Evolutionary conservation across 352 stramenopile genomes (phyloP).

Genomic region (Globisporangium paroecandrum): DNA sequence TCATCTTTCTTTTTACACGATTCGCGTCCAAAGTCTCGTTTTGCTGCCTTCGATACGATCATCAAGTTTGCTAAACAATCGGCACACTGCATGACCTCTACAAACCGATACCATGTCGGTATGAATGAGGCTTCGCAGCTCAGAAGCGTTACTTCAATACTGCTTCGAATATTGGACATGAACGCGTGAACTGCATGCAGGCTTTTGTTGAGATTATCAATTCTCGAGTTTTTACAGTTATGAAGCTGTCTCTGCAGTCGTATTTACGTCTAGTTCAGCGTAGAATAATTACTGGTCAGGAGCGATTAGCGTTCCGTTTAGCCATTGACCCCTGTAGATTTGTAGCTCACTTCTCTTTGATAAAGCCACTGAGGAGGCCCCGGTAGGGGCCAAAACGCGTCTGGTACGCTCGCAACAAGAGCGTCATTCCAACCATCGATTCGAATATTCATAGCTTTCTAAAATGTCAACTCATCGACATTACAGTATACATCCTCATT

Average conservation of each 20-base stretch:
- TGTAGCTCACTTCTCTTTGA: neutral
- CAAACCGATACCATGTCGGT: neutral
- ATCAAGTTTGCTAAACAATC: neutral
- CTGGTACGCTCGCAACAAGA: neutral
- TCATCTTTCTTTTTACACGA: neutral
- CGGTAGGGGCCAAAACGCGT: neutral
- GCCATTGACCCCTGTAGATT: neutral
- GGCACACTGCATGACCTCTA: neutral
- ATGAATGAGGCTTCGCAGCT: neutral
- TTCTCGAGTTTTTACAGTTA: too few species aligned
- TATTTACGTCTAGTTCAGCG: too few species aligned
- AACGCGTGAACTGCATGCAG: neutral
- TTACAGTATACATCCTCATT: neutral
- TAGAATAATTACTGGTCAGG: too few species aligned
- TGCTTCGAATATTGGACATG: neutral
- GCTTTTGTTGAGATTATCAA: too few species aligned
- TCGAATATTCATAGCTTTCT: neutral
- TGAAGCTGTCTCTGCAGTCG: too few species aligned
- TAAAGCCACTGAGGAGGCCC: neutral
- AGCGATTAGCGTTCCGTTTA: too few species aligned
- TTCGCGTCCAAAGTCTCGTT: too few species aligned
- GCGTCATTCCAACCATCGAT: neutral
- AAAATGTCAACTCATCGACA: neutral
- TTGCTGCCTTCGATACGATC: neutral
- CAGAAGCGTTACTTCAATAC: neutral